phyloP scores from a whole-genome alignment of 2,329 filamentous ascomycete genomes.

The Mollisia scopiformis region DNA sequence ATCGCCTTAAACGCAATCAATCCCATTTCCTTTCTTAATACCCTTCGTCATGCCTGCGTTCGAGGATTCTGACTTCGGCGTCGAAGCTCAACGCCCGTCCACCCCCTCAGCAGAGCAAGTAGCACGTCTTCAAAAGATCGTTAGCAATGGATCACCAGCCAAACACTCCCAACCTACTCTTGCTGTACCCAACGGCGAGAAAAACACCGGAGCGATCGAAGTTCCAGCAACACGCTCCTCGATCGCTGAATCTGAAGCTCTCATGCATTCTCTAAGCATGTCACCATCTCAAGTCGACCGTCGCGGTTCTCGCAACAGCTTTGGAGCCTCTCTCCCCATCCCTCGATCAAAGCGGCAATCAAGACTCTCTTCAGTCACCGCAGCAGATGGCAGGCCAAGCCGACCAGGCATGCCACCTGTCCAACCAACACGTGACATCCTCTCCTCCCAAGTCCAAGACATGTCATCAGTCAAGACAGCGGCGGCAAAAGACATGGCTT shows the following conservation, averaged over 20 bases:
- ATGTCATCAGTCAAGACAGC: slow-evolving; percentile 66
- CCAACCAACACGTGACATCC: slow-evolving; percentile 66
- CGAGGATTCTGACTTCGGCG: slow-evolving; percentile 58
- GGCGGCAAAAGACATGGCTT: slow-evolving; percentile 78
- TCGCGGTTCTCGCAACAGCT: slow-evolving; percentile 74
- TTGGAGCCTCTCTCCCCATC: slow-evolving; percentile 73
- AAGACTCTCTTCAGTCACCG: slow-evolving; percentile 64
- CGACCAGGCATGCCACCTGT: slow-evolving; percentile 61
- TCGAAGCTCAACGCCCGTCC: slow-evolving; percentile 34
- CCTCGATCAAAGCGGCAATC: slow-evolving; percentile 71
- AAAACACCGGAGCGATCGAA: slow-evolving; percentile 56
- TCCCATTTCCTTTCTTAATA: neutral
- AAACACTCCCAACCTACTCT: slow-evolving; percentile 29
- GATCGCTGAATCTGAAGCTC: slow-evolving; percentile 67
- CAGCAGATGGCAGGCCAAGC: slow-evolving; percentile 46
- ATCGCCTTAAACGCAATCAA: neutral
- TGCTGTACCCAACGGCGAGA: slow-evolving; percentile 47
- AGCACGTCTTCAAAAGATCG: slow-evolving; percentile 25
- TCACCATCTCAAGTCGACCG: slow-evolving; percentile 69
- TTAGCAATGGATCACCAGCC: slow-evolving; percentile 24
- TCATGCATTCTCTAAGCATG: slow-evolving; percentile 75
- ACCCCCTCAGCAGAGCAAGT: slow-evolving; percentile 16
- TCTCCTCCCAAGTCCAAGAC: slow-evolving; percentile 72
- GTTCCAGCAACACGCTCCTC: slow-evolving; percentile 70
- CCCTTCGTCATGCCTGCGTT: slow-evolving; percentile 57